These are phyloP conservation scores for Entelexis sorbosivorans DNA, from an alignment of 1,139 yeast species.

Conservation along the genomic window DNA sequence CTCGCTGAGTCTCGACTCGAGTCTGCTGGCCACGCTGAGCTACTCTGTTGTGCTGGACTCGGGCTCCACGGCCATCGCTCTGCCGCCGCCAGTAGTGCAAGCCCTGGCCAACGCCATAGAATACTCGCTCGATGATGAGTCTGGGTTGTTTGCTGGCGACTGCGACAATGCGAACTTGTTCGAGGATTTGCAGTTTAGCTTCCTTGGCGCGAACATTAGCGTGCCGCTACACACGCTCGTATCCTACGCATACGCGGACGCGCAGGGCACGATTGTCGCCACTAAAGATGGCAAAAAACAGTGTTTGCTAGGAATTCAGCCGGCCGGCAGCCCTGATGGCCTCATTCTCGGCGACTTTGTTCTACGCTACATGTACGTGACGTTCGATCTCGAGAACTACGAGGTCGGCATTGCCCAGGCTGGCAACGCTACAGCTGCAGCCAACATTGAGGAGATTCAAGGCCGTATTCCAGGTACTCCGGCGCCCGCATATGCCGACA, in stretches of 20 bases:
- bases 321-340: neutral
- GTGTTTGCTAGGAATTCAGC: neutral
- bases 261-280: neutral
- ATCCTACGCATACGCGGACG: neutral
- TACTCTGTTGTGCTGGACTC: conserved; percentile 5
- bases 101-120: conserved; percentile 28
- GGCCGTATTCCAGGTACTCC: conserved; percentile 5
- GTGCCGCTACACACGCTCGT: conserved; percentile 35
- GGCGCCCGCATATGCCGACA: neutral
- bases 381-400: conserved; percentile 55
- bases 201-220: conserved; percentile 34
- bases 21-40: neutral
- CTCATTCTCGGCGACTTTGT: conserved; percentile 61
- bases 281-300: neutral
- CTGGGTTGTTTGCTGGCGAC: neutral
- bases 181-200: conserved; percentile 30
- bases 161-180: neutral
- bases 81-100: conserved; percentile 36
- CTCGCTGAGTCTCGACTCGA: neutral
- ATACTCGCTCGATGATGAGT: conserved; percentile 27
- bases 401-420: conserved; percentile 47
- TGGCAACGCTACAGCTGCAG: neutral
- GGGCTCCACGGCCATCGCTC: conserved; percentile 33
- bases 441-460: neutral
- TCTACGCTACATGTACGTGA: conserved; percentile 60